Base-by-base conservation (phyloP, 371 early-diverging fungal genomes). In the Basidiobolus meristosporus region DNA sequence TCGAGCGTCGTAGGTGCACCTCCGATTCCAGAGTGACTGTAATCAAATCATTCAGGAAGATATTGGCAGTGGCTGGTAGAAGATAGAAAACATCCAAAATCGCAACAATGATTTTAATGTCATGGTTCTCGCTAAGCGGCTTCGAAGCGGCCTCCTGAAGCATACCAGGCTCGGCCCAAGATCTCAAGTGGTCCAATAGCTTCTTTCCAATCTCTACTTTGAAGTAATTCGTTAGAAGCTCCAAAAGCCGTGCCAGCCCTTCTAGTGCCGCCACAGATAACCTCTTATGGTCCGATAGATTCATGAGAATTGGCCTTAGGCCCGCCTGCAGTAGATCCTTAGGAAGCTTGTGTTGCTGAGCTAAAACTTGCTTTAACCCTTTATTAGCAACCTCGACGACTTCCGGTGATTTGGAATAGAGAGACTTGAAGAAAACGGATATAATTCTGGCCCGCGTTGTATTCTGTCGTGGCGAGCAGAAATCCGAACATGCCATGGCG, bases 121-220 rank as follows among this genome's bases (percentile, higher is more conserved):
- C 87, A 36, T 86, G 80, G 30, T 82, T 69, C 39, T 97, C 97
- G 35, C 68, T 62, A n/a, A 91, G 56, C 0, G 89, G 71, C 37
- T 74, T 73, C 14, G 72, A 77, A 0, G 91, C 70, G 4, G 76
- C 73, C 22, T 83, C 81, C 41, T 82, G 77, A 5, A 95, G 55
- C 29, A 80, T 63, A 15, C 64, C 62, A 3, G 89, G 88, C 18
- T 78, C 82, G 11, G 95, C 92, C 93, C 91, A 92, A 42, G 74
- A 71, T 19, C 77, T 71, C 38, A 98, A 52, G 51, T 98, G 93
- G 48, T 98, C 98, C 39, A 98, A 46, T n/a, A 98, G 62, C 64
- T 96, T 95, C 42, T 77, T 78, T 19, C 98, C 98, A 28, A 98
- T 92, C 48, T 98, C 97, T 9, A 88, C 90, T 54, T 96, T 98